These are phyloP conservation scores for Myriosclerotinia scirpicola DNA, from an alignment of 2,329 filamentous ascomycete species.

Conservation along the genomic window DNA sequence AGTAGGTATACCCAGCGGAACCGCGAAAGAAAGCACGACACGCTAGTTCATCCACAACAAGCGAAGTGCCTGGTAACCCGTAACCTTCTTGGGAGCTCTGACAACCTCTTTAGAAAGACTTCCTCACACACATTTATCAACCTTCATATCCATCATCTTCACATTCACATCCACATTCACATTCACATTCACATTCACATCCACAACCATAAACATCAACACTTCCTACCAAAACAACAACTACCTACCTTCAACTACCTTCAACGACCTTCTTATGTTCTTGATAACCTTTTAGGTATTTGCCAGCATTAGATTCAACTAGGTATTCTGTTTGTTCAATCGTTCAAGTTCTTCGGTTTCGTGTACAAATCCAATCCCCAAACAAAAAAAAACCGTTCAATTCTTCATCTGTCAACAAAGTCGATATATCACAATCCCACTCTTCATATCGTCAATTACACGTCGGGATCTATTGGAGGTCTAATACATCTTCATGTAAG, in stretches of 20 bases:
- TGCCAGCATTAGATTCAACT: conserved; percentile 12
- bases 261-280: neutral
- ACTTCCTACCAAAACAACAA: neutral
- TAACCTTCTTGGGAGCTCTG: too few species aligned
- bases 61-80: conserved; percentile 22
- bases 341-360: conserved; percentile 17
- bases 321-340: conserved; percentile 20
- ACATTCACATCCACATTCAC: neutral
- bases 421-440: conserved; percentile 32
- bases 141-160: neutral
- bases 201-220: conserved; percentile 13
- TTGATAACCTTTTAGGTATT: conserved; percentile 12
- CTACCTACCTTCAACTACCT: neutral
- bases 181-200: neutral
- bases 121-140: conserved; percentile 7
- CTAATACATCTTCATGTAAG: conserved; percentile 31
- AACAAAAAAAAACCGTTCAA: conserved; percentile 19
- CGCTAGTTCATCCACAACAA: conserved; percentile 15
- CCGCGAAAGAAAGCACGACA: conserved; percentile 17
- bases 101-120: conserved; percentile 15
- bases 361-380: neutral
- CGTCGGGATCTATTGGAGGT: conserved; percentile 21
- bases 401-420: conserved; percentile 23
- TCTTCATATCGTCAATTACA: conserved; percentile 28
- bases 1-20: neutral